Percentiles rank a stretch among this genome's conserved stretches.
Evolutionary conservation across 495 filamentous ascomycete genomes (phyloP).

Genomic region (Penicillium bovifimosum): DNA sequence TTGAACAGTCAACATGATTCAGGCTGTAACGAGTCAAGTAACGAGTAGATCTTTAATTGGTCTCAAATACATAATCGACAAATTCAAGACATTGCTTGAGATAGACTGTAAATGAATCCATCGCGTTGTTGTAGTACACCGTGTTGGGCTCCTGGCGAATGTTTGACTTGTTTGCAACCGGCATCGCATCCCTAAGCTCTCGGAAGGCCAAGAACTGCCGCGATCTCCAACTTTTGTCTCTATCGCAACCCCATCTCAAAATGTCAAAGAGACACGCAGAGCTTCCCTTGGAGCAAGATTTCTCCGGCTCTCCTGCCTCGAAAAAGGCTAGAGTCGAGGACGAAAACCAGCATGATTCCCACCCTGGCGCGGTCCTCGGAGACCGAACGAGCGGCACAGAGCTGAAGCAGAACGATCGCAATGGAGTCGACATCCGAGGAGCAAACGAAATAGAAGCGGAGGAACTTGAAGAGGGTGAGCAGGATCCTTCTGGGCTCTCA

Average conservation of each 20-base stretch:
- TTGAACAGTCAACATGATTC: constrained; percentile 6
- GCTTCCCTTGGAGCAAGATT: constrained; percentile 64
- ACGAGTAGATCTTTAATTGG: not conserved
- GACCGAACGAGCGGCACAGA: constrained; percentile 29
- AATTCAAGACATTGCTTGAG: not conserved
- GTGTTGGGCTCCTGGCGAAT: not conserved
- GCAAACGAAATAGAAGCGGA: constrained; percentile 38
- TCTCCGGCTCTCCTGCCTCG: constrained; percentile 61
- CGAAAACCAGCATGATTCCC: constrained; percentile 30
- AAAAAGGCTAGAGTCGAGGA: constrained; percentile 71
- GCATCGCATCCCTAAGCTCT: constrained; percentile 12
- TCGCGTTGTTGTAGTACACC: not conserved
- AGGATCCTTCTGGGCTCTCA: constrained; percentile 25
- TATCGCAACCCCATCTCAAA: constrained; percentile 19
- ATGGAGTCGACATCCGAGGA: constrained; percentile 34
- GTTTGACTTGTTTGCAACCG: constrained; percentile 44
- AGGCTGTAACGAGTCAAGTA: constrained; percentile 4
- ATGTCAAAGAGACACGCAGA: constrained; percentile 78
- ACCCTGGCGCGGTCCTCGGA: constrained; percentile 37
- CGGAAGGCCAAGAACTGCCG: constrained; percentile 10
- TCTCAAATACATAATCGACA: not conserved
- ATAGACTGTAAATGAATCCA: not conserved
- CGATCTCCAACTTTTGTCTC: constrained; percentile 3
- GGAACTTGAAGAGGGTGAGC: constrained; percentile 35
- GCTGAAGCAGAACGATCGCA: constrained; percentile 30